phyloP scores from a whole-genome alignment of 176 grass and related monocot species.

The Cymbopogon citratus region DNA sequence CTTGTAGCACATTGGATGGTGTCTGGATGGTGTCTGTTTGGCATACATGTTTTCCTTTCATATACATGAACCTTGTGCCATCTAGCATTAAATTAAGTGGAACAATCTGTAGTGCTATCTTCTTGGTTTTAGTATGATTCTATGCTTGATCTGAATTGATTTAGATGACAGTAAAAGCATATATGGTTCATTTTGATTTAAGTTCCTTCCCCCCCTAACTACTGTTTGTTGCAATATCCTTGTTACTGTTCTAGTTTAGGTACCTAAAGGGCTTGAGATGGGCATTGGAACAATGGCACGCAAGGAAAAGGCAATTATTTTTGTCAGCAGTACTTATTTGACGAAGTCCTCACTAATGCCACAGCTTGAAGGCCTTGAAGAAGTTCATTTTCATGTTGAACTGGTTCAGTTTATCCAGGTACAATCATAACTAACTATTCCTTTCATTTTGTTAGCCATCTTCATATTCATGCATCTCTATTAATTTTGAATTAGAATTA shows the following conservation, averaged over 20 bases:
- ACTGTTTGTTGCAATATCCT: constrained; percentile 23
- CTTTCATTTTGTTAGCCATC: neutral
- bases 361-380: constrained; percentile 62
- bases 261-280: constrained; percentile 96
- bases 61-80: constrained; percentile 4
- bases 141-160: neutral
- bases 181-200: constrained; percentile 17
- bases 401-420: constrained; percentile 92
- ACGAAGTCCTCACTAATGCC: constrained; percentile 71
- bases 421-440: constrained; percentile 13
- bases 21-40: neutral
- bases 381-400: constrained; percentile 83
- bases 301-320: constrained; percentile 84
- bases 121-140: neutral
- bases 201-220: neutral
- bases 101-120: constrained; percentile 7
- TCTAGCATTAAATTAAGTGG: neutral
- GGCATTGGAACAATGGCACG: constrained; percentile 82
- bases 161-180: constrained; percentile 5
- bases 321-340: constrained; percentile 68
- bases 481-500: constrained; percentile 2
- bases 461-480: neutral
- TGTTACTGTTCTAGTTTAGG: constrained; percentile 60
- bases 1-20: neutral
- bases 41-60: neutral